phyloP scores from a whole-genome alignment of 139 green algal species.

The Spirogloea muscicola region DNA sequence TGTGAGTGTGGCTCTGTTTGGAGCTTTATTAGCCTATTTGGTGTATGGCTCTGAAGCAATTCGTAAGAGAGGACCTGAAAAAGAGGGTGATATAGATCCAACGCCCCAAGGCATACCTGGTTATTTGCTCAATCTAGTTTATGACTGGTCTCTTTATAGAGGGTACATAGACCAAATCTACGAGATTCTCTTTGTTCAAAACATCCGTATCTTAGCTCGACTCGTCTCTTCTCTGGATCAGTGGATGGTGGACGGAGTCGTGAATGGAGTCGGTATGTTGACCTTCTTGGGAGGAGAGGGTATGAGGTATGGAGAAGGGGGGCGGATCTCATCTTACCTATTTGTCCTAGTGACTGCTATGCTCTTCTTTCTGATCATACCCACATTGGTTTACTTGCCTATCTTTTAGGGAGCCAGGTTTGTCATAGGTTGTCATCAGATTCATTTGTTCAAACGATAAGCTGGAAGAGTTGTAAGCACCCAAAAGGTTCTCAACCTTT shows the following conservation, averaged over 20 bases:
- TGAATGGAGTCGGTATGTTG: conserved; percentile 2
- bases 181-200: conserved; percentile 3
- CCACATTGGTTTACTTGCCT: too few relatives aligned
- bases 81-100: conserved; percentile 2
- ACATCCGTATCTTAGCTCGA: not conserved
- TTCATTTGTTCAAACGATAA: too few relatives aligned
- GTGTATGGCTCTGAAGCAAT: not conserved
- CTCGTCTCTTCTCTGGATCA: conserved; percentile 2
- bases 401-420: too few relatives aligned
- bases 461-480: too few relatives aligned
- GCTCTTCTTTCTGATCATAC: too few relatives aligned
- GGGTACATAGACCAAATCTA: conserved; percentile 15
- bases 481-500: too few relatives aligned
- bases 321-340: not conserved
- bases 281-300: conserved; percentile 1
- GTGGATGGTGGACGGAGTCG: conserved; percentile 11
- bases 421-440: too few relatives aligned
- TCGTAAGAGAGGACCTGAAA: not conserved
- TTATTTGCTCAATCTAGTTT: not conserved
- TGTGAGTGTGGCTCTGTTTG: not conserved
- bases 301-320: not conserved
- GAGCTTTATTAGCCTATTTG: conserved; percentile 2
- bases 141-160: conserved; percentile 6
- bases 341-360: too few relatives aligned
- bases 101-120: not conserved